phyloP scores from a whole-genome alignment of 2,329 filamentous ascomycete species.

The Sporothrix dimorphospora region DNA sequence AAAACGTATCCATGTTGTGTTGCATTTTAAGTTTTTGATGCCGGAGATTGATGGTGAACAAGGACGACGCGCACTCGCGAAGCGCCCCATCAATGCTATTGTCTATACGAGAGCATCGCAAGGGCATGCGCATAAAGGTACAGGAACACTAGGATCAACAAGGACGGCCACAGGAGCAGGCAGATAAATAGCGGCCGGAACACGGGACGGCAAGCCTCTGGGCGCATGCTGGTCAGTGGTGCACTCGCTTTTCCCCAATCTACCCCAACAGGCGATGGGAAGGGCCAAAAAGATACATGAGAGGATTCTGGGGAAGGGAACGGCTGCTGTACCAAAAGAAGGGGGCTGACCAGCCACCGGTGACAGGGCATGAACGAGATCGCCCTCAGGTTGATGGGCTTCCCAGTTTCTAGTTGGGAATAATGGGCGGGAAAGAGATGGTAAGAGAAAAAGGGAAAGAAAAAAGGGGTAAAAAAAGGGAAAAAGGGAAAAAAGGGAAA shows the following conservation, averaged over 20 bases:
- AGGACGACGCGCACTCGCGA: background rate
- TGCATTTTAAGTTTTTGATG: background rate
- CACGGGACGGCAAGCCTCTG: conserved; percentile 20
- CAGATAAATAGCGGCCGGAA: background rate
- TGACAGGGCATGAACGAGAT: conserved; percentile 21
- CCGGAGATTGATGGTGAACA: no score
- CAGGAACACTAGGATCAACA: conserved; percentile 2
- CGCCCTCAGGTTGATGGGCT: conserved; percentile 18
- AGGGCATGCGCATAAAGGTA: conserved; percentile 2
- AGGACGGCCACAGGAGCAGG: background rate
- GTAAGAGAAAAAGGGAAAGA: background rate
- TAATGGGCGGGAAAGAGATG: background rate
- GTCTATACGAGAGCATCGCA: background rate
- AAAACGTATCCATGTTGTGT: background rate
- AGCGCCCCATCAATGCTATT: background rate
- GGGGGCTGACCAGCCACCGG: background rate
- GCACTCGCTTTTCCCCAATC: background rate
- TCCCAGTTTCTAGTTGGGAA: background rate
- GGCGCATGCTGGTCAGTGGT: background rate
- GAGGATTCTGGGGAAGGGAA: background rate
- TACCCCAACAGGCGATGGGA: conserved; percentile 14
- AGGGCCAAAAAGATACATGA: no score
- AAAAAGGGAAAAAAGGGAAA: conserved; percentile 11
- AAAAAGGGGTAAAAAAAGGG: background rate
- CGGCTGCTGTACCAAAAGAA: background rate